phyloP scores from a whole-genome alignment of 805 yeast genomes.

The Candida bentonensis region DNA sequence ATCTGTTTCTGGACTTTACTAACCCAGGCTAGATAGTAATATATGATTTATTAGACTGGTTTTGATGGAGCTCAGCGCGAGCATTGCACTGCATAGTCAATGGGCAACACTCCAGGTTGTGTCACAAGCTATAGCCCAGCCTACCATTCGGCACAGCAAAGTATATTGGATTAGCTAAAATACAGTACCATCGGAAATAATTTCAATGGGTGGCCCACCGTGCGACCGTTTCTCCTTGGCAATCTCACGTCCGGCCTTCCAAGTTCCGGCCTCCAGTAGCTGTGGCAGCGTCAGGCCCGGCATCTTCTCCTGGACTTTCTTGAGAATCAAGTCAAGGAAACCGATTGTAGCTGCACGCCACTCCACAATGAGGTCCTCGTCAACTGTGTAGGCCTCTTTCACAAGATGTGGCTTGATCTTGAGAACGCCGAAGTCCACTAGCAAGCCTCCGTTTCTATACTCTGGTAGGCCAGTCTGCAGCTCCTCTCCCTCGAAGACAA shows the following conservation, averaged over 20 bases:
- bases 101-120: too few relatives aligned
- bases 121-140: too few relatives aligned
- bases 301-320: constrained; percentile 35
- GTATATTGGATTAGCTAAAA: too few relatives aligned
- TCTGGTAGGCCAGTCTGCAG: constrained; percentile 46
- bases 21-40: too few relatives aligned
- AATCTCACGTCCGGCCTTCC: constrained; percentile 52
- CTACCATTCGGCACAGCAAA: too few relatives aligned
- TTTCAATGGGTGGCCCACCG: constrained; percentile 47
- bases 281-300: constrained; percentile 36
- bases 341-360: constrained; percentile 55
- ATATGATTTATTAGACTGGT: too few relatives aligned
- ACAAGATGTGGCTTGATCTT: constrained; percentile 30
- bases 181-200: constrained; percentile 51
- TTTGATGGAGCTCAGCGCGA: too few relatives aligned
- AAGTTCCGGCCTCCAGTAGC: constrained; percentile 52
- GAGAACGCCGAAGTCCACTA: constrained; percentile 42
- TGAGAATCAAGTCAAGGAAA: constrained; percentile 37
- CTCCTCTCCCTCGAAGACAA: constrained; percentile 25
- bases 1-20: constrained; percentile 3
- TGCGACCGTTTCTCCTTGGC: constrained; percentile 38
- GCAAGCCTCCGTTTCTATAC: constrained; percentile 51
- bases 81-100: too few relatives aligned
- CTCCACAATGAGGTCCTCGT: constrained; percentile 48
- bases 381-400: constrained; percentile 27